Base-by-base conservation (phyloP, 75 land plant genomes). In the Picea sitchensis region DNA sequence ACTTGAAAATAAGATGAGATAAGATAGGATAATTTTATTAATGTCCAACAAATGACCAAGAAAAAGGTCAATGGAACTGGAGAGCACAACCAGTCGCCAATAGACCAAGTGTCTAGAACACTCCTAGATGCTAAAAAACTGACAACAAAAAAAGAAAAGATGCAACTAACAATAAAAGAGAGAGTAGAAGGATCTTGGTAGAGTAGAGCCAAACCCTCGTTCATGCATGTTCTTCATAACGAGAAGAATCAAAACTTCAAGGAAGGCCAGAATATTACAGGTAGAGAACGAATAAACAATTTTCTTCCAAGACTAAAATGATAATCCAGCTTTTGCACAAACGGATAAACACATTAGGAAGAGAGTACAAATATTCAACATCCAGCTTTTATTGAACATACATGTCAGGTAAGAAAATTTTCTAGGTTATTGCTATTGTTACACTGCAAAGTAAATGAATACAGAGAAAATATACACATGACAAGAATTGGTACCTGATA, bases 401-500 rank as follows among this genome's bases (percentile, higher is more conserved):
- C 15, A 32, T 5, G 17, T 36, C 18, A 32, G 71, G 8, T 15
- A 36, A 20, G 38, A 9, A 67, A 36, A 36, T 34, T 5, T 36
- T 34, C 36, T 34, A 67, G 34, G 44, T 1, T 34, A 36, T 67
- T 17, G 41, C 41, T 74, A 36, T 47, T 56, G 64, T 26, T 36
- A 47, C 41, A 31, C 26, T 34, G 4, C 47, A 5, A 18, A 17
- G 58, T 15, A 61, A 65, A 8, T 18, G 71, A 30, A 34, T 30
- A 32, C 14, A 36, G n/a, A 44, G 58, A 11, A 44, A 47, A 74
- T 54, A 21, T 23, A 31, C 13, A 3, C 67, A 76, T 23, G 69
- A 82, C 21, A 47, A 74, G 58, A 54, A 78, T 17, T 38, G 62
- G 60, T 83, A 96, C 98, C 98, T 86, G 86, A 78, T 89, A 84